Conservation (phyloP, 2,329 filamentous ascomycete genomes). For the Fusarium abutilonis region DNA sequence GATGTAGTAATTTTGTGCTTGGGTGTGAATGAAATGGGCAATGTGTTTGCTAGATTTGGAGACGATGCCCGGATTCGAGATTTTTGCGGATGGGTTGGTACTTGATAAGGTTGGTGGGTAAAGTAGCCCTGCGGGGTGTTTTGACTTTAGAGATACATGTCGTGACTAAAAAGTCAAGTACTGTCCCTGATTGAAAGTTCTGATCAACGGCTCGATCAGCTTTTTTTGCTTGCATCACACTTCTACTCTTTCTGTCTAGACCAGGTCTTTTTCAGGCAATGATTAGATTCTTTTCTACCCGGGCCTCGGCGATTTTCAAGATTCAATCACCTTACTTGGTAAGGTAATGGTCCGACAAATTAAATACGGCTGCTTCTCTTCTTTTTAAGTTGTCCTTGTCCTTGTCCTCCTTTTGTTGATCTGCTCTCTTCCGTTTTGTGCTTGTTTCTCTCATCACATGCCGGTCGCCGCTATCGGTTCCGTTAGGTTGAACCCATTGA, state of each 20-base stretch:
- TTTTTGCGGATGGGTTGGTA: slow-evolving; percentile 37
- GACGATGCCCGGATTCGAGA: slow-evolving; percentile 42
- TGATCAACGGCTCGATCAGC: slow-evolving; percentile 19
- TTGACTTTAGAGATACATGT: slow-evolving; percentile 18
- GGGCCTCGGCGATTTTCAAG: slow-evolving; percentile 28
- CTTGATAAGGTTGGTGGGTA: slow-evolving; percentile 26
- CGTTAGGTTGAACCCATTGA: slow-evolving; percentile 18
- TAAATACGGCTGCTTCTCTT: slow-evolving; percentile 6
- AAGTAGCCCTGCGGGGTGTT: slow-evolving; percentile 24
- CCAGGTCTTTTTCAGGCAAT: slow-evolving; percentile 32
- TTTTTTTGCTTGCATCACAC: slow-evolving; percentile 29
- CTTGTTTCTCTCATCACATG: slow-evolving; percentile 39
- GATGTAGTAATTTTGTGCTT: slow-evolving; percentile 27
- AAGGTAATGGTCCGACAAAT: slow-evolving; percentile 5
- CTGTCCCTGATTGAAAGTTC: slow-evolving; percentile 31
- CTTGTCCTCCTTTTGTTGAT: slow-evolving; percentile 3
- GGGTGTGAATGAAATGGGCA: slow-evolving; percentile 43
- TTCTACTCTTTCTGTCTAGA: slow-evolving; percentile 21
- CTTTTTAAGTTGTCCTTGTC: slow-evolving; percentile 15
- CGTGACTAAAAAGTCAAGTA: slow-evolving; percentile 23
- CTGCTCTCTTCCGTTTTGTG: slow-evolving; percentile 9
- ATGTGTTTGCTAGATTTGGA: slow-evolving; percentile 40
- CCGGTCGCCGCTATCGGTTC: slow-evolving; percentile 30
- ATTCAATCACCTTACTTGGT: slow-evolving; percentile 15
- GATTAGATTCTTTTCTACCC: slow-evolving; percentile 13